Evolutionary conservation across 768 basidiomycete genomes (phyloP).

Genomic region (Rhizopogon vesiculosus): DNA sequence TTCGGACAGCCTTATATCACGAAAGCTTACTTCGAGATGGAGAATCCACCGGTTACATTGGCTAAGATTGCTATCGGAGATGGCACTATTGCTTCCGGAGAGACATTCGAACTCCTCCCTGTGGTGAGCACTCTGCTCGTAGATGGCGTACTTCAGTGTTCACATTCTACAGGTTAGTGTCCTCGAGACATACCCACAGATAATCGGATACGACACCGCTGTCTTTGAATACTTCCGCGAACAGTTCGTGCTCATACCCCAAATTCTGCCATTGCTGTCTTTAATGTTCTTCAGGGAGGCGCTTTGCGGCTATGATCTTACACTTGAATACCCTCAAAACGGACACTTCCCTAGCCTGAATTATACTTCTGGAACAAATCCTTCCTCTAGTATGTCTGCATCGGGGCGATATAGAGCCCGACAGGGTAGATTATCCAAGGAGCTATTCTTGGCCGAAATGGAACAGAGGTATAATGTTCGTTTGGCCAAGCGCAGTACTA

Average conservation of each 20-base stretch:
- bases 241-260: conserved; percentile 41
- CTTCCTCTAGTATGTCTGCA: background rate
- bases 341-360: conserved; percentile 38
- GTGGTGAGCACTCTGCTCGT: conserved; percentile 35
- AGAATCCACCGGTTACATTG: conserved; percentile 63
- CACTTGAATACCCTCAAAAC: conserved; percentile 64
- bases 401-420: conserved; percentile 12
- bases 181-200: conserved; percentile 69
- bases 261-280: background rate
- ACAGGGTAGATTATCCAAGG: conserved; percentile 12
- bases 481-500: conserved; percentile 18
- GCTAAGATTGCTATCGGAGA: conserved; percentile 70
- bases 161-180: conserved; percentile 39
- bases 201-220: conserved; percentile 66
- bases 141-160: background rate
- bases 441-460: conserved; percentile 16
- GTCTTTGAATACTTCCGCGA: conserved; percentile 65
- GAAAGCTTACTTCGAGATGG: conserved; percentile 61
- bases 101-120: conserved; percentile 49
- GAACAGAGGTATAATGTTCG: conserved; percentile 15
- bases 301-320: conserved; percentile 63
- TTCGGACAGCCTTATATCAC: conserved; percentile 65
- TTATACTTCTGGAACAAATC: conserved; percentile 13
- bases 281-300: conserved; percentile 36
- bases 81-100: conserved; percentile 49